These are phyloP conservation scores for Talaromyces sp. DNA, from an alignment of 2,329 filamentous ascomycete genomes.

Conservation along the genomic window DNA sequence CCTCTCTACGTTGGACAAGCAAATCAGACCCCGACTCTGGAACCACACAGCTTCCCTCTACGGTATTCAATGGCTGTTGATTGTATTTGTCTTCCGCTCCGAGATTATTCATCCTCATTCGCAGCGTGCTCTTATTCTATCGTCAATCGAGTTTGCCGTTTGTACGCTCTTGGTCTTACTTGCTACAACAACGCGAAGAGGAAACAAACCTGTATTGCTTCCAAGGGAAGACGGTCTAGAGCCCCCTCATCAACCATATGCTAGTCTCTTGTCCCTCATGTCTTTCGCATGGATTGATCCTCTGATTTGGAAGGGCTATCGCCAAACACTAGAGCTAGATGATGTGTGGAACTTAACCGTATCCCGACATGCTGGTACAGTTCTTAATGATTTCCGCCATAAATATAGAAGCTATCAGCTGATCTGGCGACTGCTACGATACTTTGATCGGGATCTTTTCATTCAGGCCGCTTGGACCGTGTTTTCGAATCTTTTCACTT, in stretches of 20 bases:
- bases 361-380: slow-evolving; percentile 78
- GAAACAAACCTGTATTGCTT: slow-evolving; percentile 82
- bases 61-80: slow-evolving; percentile 74
- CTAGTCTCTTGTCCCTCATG: slow-evolving; percentile 81
- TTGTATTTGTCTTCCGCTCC: slow-evolving; percentile 76
- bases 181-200: slow-evolving; percentile 78
- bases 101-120: slow-evolving; percentile 74
- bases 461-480: slow-evolving; percentile 77
- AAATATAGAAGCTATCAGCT: slow-evolving; percentile 77
- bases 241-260: slow-evolving; percentile 80
- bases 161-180: slow-evolving; percentile 71
- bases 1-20: slow-evolving; percentile 56
- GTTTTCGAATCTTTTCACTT: slow-evolving; percentile 77
- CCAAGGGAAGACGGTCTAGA: slow-evolving; percentile 87
- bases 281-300: slow-evolving; percentile 90
- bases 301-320: slow-evolving; percentile 86
- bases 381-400: slow-evolving; percentile 80
- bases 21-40: slow-evolving; percentile 77
- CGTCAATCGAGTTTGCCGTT: slow-evolving; percentile 71
- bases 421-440: slow-evolving; percentile 74
- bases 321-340: slow-evolving; percentile 73
- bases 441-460: slow-evolving; percentile 74
- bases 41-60: slow-evolving; percentile 89
- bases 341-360: slow-evolving; percentile 90
- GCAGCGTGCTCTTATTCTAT: slow-evolving; percentile 58